Conservation (phyloP, 2,329 filamentous ascomycete species). For the Epicoccum nigrum region DNA sequence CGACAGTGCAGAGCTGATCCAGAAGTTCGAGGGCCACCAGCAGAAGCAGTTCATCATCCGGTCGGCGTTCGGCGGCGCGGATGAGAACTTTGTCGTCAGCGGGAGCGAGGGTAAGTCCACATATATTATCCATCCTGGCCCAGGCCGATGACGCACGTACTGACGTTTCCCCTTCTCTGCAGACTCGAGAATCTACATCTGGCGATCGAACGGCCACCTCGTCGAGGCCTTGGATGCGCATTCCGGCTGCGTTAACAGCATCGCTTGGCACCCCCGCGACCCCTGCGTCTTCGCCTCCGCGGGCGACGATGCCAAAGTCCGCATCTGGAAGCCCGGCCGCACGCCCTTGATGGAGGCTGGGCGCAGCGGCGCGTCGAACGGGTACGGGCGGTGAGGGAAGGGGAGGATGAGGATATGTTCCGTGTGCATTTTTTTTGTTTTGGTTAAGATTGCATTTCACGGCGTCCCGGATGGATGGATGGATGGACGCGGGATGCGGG, state of each 20-base stretch:
- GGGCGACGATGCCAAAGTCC: constrained; percentile 83
- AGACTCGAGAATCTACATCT: constrained; percentile 80
- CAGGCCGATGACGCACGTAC: too few relatives aligned
- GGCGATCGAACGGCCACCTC: constrained; percentile 81
- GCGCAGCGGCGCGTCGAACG: constrained; percentile 22
- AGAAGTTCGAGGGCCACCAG: constrained; percentile 75
- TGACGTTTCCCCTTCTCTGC: too few relatives aligned
- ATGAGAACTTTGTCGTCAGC: constrained; percentile 88
- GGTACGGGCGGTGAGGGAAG: constrained; percentile 27
- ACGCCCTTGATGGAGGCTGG: constrained; percentile 18
- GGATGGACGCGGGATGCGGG: too few relatives aligned
- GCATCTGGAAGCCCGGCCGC: constrained; percentile 66
- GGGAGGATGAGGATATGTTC: too few relatives aligned
- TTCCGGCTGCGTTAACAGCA: constrained; percentile 79
- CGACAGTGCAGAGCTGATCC: constrained; percentile 71
- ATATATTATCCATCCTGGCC: too few relatives aligned
- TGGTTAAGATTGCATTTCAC: constrained; percentile 11
- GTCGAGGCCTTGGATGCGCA: constrained; percentile 82
- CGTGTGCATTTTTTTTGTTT: not conserved
- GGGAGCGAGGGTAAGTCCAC: constrained; percentile 86
- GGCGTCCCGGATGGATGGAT: too few relatives aligned
- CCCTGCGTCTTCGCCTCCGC: constrained; percentile 87
- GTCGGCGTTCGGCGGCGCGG: constrained; percentile 83
- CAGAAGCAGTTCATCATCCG: constrained; percentile 82
- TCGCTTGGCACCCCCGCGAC: constrained; percentile 86